These are phyloP conservation scores for Lentithecium fluviatile DNA, from an alignment of 495 filamentous ascomycete species.

Conservation along the genomic window DNA sequence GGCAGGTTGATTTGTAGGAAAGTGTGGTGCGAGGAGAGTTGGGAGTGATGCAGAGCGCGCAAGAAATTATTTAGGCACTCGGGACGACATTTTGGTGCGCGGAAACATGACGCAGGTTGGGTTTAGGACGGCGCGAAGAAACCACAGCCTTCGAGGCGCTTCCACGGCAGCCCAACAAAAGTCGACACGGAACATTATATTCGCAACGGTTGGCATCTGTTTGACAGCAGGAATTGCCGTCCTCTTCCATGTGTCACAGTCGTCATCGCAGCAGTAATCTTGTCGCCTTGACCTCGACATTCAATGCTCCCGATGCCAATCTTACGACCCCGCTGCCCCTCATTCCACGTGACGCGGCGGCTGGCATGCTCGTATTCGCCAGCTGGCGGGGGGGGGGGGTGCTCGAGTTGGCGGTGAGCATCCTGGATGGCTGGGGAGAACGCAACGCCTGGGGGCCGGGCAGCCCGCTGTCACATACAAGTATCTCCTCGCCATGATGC, in stretches of 20 bases:
- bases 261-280: too few relatives aligned
- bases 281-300: not conserved
- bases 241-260: too few relatives aligned
- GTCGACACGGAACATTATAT: not conserved
- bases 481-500: not conserved
- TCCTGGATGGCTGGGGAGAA: constrained; percentile 29
- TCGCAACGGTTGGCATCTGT: too few relatives aligned
- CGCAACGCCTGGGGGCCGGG: constrained; percentile 17
- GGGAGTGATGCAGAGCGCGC: constrained; percentile 4
- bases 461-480: not conserved
- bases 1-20: not conserved
- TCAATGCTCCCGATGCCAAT: not conserved
- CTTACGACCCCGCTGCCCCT: constrained; percentile 11
- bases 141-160: constrained; percentile 19
- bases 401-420: constrained; percentile 34
- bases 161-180: constrained; percentile 2
- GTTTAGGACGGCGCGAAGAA: constrained; percentile 5
- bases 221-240: too few relatives aligned
- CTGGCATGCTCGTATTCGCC: constrained; percentile 6
- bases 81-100: constrained; percentile 6
- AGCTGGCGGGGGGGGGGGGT: not conserved
- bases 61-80: constrained; percentile 23
- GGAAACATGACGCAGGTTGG: constrained; percentile 9
- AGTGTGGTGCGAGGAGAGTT: not conserved
- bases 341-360: constrained; percentile 34